Evolutionary conservation across 805 yeast genomes (phyloP), one percentile per base, ranked within the genome.

Genomic region (Nakazawaea ernobii): DNA sequence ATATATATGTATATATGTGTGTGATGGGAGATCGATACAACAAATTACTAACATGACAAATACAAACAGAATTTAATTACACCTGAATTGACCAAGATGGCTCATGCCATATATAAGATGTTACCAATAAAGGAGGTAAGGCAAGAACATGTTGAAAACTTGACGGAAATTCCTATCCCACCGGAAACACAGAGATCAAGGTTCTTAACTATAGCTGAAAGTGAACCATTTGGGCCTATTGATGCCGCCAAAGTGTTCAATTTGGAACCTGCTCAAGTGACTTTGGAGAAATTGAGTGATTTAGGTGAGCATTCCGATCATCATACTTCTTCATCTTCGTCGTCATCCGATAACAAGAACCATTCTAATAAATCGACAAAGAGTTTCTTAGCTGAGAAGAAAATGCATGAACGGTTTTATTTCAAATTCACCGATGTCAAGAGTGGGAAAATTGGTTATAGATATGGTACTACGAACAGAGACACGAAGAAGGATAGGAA

Each of bases 121-220:
- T 86, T 92, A 70, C 97, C 97, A 42, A 65, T 87, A 39, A 84
- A 76, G 59, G 66, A 73, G 41, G 66, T 75, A 7, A 30, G 32
- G 46, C 65, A 68, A 48, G 54, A 55, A 57, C 73, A 55, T 39
- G 73, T 81, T 8, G 96, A 91, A 60, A 86, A 89, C 61, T 72
- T 90, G 60, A 86, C 96, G n/a, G 97, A 92, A 71, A 87, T 91
- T 71, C 97, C 97, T 32, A 81, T 86, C 44, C 96, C 96, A 30
- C 77, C 80, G 54, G 87, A 84, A 66, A 86, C 96, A 2, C 71
- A 84, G 53, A 81, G 80, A 53, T 88, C 95, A 53, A 74, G 92
- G 54, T 91, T 91, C 71, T 67, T 88, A 61, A 85, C 95, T 10
- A 83, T 92, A 62, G 92, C 96, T 8, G 99, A 92, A 68, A 82